phyloP scores from a whole-genome alignment of 73 alveolate species.

The Strombidium stylifer region DNA sequence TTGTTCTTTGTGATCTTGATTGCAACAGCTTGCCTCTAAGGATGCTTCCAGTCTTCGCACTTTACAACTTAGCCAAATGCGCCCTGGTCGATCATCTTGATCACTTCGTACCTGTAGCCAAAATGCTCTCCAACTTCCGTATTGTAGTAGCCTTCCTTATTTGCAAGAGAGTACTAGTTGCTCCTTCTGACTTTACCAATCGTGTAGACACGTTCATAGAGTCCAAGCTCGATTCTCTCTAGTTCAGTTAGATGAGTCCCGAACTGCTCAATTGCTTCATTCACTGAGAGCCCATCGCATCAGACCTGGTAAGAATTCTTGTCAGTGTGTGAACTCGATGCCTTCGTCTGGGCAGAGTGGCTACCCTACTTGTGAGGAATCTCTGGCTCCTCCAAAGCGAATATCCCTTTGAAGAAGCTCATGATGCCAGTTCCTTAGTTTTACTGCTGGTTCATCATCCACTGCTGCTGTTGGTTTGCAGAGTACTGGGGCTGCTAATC shows the following conservation, averaged over 20 bases:
- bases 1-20: constrained; percentile 31
- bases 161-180: neutral
- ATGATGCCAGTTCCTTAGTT: too few relatives aligned
- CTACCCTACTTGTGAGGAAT: too few relatives aligned
- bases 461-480: too few relatives aligned
- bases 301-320: too few relatives aligned
- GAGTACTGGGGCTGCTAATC: too few relatives aligned
- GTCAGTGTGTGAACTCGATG: too few relatives aligned
- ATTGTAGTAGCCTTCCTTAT: constrained; percentile 56
- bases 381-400: too few relatives aligned
- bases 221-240: constrained; percentile 27
- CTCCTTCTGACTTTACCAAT: constrained; percentile 27
- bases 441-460: too few relatives aligned
- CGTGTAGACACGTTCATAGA: constrained; percentile 16
- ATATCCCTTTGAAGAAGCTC: too few relatives aligned
- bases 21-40: constrained; percentile 16
- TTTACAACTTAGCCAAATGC: constrained; percentile 63
- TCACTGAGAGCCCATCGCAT: too few relatives aligned
- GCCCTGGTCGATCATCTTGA: constrained; percentile 45
- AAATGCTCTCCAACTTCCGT: constrained; percentile 38
- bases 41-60: constrained; percentile 13
- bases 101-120: constrained; percentile 44
- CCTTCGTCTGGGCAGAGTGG: too few relatives aligned
- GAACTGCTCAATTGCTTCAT: constrained; percentile 9
- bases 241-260: constrained; percentile 17